These are phyloP conservation scores for Bolboschoenus planiculmis DNA, from an alignment of 176 grass and related monocot species.

Conservation along the genomic window DNA sequence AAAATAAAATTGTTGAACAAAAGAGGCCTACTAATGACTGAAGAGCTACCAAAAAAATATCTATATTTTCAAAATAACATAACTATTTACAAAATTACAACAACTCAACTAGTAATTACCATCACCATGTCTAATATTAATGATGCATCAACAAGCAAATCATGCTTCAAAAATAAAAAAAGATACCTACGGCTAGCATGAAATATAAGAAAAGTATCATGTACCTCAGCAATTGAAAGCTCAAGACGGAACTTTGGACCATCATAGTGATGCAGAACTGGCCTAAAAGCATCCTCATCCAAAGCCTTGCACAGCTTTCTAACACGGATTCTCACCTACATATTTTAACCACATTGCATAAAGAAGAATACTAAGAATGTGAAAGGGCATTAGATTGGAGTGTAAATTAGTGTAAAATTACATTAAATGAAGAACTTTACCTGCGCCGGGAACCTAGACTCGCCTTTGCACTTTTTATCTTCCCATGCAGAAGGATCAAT, in stretches of 20 bases:
- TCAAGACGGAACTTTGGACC: slow-evolving; percentile 95
- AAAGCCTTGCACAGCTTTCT: slow-evolving; percentile 86
- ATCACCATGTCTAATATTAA: neutral
- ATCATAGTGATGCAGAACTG: slow-evolving; percentile 96
- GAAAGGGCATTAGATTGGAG: neutral
- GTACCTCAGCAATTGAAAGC: slow-evolving; percentile 93
- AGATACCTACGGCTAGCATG: neutral
- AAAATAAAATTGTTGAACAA: neutral
- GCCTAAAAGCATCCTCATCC: slow-evolving; percentile 98
- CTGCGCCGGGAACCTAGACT: slow-evolving; percentile 96
- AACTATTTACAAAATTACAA: neutral
- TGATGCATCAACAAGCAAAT: neutral
- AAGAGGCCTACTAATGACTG: neutral
- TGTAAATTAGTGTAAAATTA: neutral
- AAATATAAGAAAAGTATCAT: neutral
- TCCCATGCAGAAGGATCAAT: slow-evolving; percentile 97
- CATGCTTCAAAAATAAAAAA: neutral
- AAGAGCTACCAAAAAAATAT: neutral
- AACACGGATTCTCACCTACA: slow-evolving; percentile 86
- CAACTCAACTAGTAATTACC: neutral
- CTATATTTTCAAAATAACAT: neutral
- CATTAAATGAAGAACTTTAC: slow-evolving; percentile 28
- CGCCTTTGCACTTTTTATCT: slow-evolving; percentile 97
- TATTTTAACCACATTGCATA: slow-evolving; percentile 27
- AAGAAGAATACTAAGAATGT: slow-evolving; percentile 9